These are phyloP conservation scores for Neoboletus brunneissimus DNA, from an alignment of 768 basidiomycete species.

Conservation along the genomic window DNA sequence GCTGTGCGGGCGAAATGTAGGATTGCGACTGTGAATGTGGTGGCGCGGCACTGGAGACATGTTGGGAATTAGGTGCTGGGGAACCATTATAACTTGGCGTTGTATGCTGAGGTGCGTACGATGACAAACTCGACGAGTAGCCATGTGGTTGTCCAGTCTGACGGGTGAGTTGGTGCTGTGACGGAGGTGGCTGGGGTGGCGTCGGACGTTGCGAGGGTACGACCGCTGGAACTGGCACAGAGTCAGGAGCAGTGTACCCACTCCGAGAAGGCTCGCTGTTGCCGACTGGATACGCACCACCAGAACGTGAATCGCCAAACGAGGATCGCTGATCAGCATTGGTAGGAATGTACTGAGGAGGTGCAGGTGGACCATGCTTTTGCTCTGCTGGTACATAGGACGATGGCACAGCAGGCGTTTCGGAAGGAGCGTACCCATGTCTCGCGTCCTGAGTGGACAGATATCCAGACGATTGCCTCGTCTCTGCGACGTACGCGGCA, in stretches of 20 bases:
- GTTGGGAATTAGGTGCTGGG: conserved; percentile 17
- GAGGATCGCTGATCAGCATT: conserved; percentile 18
- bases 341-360: conserved; percentile 15
- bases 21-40: conserved; percentile 29
- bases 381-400: conserved; percentile 21
- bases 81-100: conserved; percentile 15
- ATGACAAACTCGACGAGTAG: conserved; percentile 16
- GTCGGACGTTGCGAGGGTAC: conserved; percentile 20
- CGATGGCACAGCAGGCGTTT: conserved; percentile 8
- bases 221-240: conserved; percentile 11
- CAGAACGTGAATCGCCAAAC: conserved; percentile 24
- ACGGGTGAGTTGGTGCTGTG: conserved; percentile 22
- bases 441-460: conserved; percentile 19
- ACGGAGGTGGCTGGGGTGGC: conserved; percentile 4
- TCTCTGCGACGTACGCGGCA: conserved; percentile 13
- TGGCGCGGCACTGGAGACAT: conserved; percentile 6
- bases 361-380: conserved; percentile 13
- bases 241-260: conserved; percentile 16
- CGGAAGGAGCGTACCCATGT: conserved; percentile 20
- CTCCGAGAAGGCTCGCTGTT: conserved; percentile 11
- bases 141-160: conserved; percentile 16
- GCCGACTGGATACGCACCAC: conserved; percentile 11
- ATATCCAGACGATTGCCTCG: conserved; percentile 22
- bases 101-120: conserved; percentile 16
- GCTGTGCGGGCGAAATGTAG: conserved; percentile 12